A percentile compares a stretch with the other conserved stretches of the same genome.
Evolutionary conservation across 2,329 filamentous ascomycete genomes (phyloP).

Genomic region (Ciborinia camelliae): DNA sequence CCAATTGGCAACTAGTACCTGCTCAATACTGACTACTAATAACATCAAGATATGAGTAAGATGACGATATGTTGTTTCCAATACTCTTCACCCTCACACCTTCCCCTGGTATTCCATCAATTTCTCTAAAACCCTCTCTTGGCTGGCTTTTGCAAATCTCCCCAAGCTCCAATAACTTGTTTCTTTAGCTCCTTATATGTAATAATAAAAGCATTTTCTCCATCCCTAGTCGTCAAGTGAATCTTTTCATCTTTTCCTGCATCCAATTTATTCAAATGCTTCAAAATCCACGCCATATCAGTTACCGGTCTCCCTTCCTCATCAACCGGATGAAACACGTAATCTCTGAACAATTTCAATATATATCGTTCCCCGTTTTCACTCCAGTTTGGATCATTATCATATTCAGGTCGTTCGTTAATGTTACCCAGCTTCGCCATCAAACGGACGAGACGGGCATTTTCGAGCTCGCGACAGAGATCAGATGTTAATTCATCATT

Average conservation of each 20-base stretch:
- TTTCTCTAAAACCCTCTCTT: conserved; percentile 14
- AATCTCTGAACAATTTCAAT: conserved; percentile 93
- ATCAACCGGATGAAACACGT: conserved; percentile 95
- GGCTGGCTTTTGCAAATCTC: conserved; percentile 45
- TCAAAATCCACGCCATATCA: conserved; percentile 83
- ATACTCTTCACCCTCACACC: no score
- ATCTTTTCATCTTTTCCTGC: conserved; percentile 84
- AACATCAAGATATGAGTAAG: background rate
- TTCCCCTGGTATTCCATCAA: background rate
- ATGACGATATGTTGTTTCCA: background rate
- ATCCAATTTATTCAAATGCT: conserved; percentile 87
- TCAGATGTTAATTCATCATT: conserved; percentile 72
- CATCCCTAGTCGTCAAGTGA: conserved; percentile 81
- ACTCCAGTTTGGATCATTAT: conserved; percentile 75
- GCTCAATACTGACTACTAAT: background rate
- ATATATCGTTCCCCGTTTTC: conserved; percentile 91
- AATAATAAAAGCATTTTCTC: conserved; percentile 83
- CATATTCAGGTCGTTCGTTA: conserved; percentile 85
- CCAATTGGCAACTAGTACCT: background rate
- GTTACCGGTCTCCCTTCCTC: conserved; percentile 76
- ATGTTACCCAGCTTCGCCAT: conserved; percentile 82
- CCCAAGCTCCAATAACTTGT: conserved; percentile 55
- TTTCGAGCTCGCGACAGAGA: conserved; percentile 80
- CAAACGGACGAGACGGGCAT: conserved; percentile 75
- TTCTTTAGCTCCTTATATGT: conserved; percentile 86